Percentiles rank a stretch among this genome's conserved stretches.
These are phyloP conservation scores for Geranium incanum DNA, from an alignment of 441 rosid genomes.

Conservation along the genomic window DNA sequence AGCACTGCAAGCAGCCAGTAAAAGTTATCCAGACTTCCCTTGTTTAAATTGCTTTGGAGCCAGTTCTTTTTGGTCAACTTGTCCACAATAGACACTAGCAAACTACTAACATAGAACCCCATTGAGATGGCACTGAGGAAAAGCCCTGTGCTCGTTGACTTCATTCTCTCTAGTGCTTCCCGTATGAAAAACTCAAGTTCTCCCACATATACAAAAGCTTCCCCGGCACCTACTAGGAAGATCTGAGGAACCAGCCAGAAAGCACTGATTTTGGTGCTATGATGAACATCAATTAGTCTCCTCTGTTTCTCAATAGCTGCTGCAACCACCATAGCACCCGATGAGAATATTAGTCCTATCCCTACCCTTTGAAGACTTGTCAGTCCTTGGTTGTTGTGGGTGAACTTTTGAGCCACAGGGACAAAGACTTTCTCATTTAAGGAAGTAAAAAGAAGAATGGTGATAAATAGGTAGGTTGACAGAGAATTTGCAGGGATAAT, in stretches of 20 bases:
- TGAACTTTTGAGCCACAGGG: constrained; percentile 53
- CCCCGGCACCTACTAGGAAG: constrained; percentile 41
- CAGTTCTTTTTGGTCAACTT: constrained; percentile 45
- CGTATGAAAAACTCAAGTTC: constrained; percentile 46
- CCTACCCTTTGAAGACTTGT: constrained; percentile 81
- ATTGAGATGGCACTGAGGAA: constrained; percentile 48
- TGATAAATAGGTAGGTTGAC: constrained; percentile 51
- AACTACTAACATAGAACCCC: constrained; percentile 47
- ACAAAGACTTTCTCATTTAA: constrained; percentile 63
- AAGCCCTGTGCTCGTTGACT: constrained; percentile 34
- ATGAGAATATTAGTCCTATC: constrained; percentile 57
- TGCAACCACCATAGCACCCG: constrained; percentile 55
- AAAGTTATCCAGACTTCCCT: constrained; percentile 51
- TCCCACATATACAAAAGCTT: constrained; percentile 43
- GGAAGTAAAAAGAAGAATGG: constrained; percentile 73
- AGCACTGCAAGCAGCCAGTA: constrained; percentile 68
- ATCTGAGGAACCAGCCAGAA: constrained; percentile 39
- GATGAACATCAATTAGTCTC: constrained; percentile 29
- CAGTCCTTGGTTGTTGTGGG: constrained; percentile 54
- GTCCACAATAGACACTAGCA: constrained; percentile 47
- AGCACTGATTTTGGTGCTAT: constrained; percentile 18
- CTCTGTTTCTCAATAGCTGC: constrained; percentile 57
- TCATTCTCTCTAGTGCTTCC: constrained; percentile 40
- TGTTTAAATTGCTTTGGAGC: constrained; percentile 63
- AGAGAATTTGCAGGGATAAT: constrained; percentile 55